Base-by-base conservation (phyloP, 2,329 filamentous ascomycete genomes). In the Neofusicoccum umdonicola region DNA sequence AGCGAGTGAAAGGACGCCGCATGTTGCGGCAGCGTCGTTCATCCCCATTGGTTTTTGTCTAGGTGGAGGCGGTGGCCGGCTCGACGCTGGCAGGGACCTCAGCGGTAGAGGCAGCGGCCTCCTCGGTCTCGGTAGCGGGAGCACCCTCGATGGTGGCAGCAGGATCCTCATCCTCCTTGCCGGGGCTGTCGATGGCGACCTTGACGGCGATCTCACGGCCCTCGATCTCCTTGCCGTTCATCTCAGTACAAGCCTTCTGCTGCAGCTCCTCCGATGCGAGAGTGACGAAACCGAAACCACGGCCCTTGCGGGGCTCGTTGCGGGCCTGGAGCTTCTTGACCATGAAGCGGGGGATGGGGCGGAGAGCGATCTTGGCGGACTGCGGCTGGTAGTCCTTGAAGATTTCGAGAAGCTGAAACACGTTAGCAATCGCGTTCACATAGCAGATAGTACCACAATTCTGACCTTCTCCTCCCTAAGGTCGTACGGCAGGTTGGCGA, bases 291-390 rank as follows among this genome's bases (percentile, higher is more conserved):
- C 95, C 95, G 79, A 99, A 99, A 71, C 95, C 95, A 84, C 95
- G 95, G 67, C 95, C 95, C 90, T 99, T 99, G 84, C 95, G 95
- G 74, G 94, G 89, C 84, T 99, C 95, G 77, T 93, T 93, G 78
- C 95, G 94, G 75, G 94, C 93, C 84, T 97, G 93, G 68, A 99
- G 92, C 88, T 99, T 99, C 90, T 97, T 97, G 83, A 99, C 95
- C 95, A 99, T 99, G 86, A 98, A 99, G 75, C 94, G 93, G 72
- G 95, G 95, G 72, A 99, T 99, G 61, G 95, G 95, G 74, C 95
- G 94, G 72, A 99, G 92, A 71, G 95, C 95, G 76, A 99, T 98
- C 88, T 98, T 99, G 80, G 95, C 94, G 69, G 93, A 96, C 72
- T 90, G 90, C 67, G 95, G 95, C 77, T 93, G 86, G 84, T 97